phyloP scores from a whole-genome alignment of 257 asterid species.

The Agastache rugosa region DNA sequence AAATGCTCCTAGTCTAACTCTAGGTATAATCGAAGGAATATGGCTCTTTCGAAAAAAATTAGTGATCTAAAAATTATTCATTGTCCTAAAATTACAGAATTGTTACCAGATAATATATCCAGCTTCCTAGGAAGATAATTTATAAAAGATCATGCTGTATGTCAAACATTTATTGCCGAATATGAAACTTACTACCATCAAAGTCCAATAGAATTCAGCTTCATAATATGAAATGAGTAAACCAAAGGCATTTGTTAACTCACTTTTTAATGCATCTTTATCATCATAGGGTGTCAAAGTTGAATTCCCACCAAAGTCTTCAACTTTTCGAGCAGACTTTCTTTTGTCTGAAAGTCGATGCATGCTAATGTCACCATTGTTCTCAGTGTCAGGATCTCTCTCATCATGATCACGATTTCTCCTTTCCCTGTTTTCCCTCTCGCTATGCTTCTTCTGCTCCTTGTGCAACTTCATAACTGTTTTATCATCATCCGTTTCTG shows the following conservation, averaged over 20 bases:
- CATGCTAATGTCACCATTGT: slow-evolving; percentile 66
- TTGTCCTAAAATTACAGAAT: not conserved
- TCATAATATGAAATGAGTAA: slow-evolving; percentile 10
- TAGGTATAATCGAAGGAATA: not conserved
- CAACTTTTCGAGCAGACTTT: slow-evolving; percentile 71
- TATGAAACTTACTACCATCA: slow-evolving; percentile 11
- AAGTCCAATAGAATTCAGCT: slow-evolving; percentile 29
- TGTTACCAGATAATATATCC: slow-evolving; percentile 11
- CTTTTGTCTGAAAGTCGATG: slow-evolving; percentile 72
- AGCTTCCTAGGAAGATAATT: not conserved
- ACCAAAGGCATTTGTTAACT: slow-evolving; percentile 41
- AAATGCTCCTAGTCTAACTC: not conserved
- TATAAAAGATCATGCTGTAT: slow-evolving; percentile 1
- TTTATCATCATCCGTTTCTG: slow-evolving; percentile 84
- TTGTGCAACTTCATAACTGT: slow-evolving; percentile 68
- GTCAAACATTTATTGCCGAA: slow-evolving; percentile 14
- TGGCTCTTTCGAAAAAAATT: not conserved
- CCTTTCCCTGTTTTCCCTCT: slow-evolving; percentile 75
- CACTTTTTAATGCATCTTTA: slow-evolving; percentile 83
- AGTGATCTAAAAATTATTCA: slow-evolving; percentile 10
- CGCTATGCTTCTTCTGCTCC: slow-evolving; percentile 81
- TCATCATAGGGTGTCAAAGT: slow-evolving; percentile 68
- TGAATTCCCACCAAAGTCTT: slow-evolving; percentile 72
- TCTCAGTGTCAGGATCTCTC: slow-evolving; percentile 68
- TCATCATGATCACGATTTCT: slow-evolving; percentile 77